Evolutionary conservation across 108 stramenopile species (phyloP).

Genomic region (Craspedostauros australis): DNA sequence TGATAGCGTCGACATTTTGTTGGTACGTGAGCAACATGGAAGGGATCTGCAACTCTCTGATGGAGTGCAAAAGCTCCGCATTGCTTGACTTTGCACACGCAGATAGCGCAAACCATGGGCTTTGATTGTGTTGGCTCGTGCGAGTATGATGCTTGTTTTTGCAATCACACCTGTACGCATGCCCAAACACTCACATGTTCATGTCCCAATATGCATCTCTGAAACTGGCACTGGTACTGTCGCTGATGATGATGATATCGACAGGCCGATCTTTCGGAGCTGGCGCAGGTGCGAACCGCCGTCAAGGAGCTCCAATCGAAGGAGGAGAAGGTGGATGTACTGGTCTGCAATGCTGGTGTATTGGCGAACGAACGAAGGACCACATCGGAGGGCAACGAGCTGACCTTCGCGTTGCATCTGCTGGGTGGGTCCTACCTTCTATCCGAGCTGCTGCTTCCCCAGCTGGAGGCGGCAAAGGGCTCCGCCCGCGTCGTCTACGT

Average conservation of each 20-base stretch:
- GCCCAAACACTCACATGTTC: too few species aligned
- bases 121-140: too few species aligned
- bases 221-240: too few species aligned
- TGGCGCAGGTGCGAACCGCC: slow-evolving; percentile 47
- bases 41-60: background rate
- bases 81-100: too few species aligned
- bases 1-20: slow-evolving; percentile 46
- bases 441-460: slow-evolving; percentile 62
- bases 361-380: slow-evolving; percentile 73
- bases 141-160: too few species aligned
- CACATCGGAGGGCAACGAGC: slow-evolving; percentile 81
- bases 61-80: too few species aligned
- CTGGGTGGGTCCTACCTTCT: slow-evolving; percentile 78
- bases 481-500: slow-evolving; percentile 27
- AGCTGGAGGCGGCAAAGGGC: slow-evolving; percentile 39
- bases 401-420: slow-evolving; percentile 85
- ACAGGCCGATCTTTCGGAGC: too few species aligned
- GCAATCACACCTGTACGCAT: too few species aligned
- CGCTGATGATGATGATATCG: too few species aligned
- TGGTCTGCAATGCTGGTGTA: slow-evolving; percentile 92
- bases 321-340: slow-evolving; percentile 65
- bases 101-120: too few species aligned
- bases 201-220: too few species aligned
- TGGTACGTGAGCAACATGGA: slow-evolving; percentile 1
- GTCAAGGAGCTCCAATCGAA: slow-evolving; percentile 44